Conservation (phyloP, 129 eudicot species). For the Artemisia argyi region DNA sequence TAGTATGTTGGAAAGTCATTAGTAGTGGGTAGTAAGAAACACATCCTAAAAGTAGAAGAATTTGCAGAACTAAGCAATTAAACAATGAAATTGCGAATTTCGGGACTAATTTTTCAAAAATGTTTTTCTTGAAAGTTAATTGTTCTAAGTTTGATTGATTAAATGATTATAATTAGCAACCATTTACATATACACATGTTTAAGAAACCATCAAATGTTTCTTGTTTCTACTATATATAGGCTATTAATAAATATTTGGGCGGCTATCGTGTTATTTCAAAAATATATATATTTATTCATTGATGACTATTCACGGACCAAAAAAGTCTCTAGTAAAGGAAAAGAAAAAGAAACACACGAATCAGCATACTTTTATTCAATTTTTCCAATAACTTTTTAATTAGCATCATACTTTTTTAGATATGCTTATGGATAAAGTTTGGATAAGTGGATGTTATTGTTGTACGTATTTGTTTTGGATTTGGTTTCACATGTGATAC, state of each 20-base stretch:
- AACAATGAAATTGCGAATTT: too few species aligned
- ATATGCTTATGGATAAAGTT: constrained; percentile 34
- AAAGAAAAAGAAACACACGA: constrained; percentile 29
- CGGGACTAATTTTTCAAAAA: too few species aligned
- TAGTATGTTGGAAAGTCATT: too few species aligned
- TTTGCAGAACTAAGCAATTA: too few species aligned
- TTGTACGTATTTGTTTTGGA: background rate
- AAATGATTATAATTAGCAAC: too few species aligned
- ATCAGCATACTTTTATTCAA: constrained; percentile 20
- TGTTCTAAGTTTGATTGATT: too few species aligned
- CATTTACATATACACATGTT: too few species aligned
- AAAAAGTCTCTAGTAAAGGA: constrained; percentile 14
- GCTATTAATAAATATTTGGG: background rate
- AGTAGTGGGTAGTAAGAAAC: too few species aligned
- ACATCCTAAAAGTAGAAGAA: too few species aligned
- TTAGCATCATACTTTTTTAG: constrained; percentile 19
- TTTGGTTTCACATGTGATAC: constrained; percentile 31
- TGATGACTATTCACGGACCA: background rate
- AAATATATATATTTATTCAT: background rate
- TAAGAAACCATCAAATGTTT: background rate
- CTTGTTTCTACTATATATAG: background rate
- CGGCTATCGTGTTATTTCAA: too few species aligned
- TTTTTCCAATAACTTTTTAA: constrained; percentile 5
- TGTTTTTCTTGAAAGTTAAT: too few species aligned
- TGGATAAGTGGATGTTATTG: constrained; percentile 30